A percentile compares a stretch with the other conserved stretches of the same genome.
Conservation (phyloP, 2,329 filamentous ascomycete genomes). For the Stachybotrys echinatus region DNA sequence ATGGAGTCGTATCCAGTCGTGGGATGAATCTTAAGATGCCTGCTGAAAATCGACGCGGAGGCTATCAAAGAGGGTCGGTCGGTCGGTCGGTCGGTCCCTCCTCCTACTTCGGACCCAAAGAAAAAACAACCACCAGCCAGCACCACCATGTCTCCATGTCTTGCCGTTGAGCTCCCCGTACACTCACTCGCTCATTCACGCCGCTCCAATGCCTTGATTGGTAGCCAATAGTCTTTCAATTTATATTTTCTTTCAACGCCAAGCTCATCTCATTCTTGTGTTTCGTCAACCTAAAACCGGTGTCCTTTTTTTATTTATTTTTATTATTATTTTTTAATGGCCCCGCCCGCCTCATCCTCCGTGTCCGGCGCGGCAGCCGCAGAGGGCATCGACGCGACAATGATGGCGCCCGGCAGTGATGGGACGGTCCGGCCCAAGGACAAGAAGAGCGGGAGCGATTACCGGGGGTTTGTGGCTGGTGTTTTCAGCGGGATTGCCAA, state of each 20-base stretch:
- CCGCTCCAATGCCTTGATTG: background rate
- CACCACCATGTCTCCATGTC: background rate
- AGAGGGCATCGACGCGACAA: constrained; percentile 1
- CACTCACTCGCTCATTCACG: too few species aligned
- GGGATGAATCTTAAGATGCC: background rate
- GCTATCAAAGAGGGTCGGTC: background rate
- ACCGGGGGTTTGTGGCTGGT: constrained; percentile 96
- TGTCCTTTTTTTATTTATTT: background rate
- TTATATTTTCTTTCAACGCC: too few species aligned
- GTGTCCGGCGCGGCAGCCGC: background rate
- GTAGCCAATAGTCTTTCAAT: background rate
- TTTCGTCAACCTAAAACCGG: background rate
- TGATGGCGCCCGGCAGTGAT: background rate
- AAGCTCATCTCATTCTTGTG: too few species aligned
- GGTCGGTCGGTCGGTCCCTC: too few species aligned
- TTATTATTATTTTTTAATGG: too few species aligned
- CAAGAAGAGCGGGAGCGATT: constrained; percentile 37
- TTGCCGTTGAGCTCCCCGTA: too few species aligned
- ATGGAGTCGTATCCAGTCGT: background rate
- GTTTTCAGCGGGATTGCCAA: constrained; percentile 93
- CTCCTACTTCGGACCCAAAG: background rate
- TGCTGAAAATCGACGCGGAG: background rate
- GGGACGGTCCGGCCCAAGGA: constrained; percentile 3
- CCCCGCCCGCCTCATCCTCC: too few species aligned
- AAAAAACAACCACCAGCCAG: background rate